Conservation (phyloP, 371 early-diverging fungal species). For the Haplosporangium sp. region DNA sequence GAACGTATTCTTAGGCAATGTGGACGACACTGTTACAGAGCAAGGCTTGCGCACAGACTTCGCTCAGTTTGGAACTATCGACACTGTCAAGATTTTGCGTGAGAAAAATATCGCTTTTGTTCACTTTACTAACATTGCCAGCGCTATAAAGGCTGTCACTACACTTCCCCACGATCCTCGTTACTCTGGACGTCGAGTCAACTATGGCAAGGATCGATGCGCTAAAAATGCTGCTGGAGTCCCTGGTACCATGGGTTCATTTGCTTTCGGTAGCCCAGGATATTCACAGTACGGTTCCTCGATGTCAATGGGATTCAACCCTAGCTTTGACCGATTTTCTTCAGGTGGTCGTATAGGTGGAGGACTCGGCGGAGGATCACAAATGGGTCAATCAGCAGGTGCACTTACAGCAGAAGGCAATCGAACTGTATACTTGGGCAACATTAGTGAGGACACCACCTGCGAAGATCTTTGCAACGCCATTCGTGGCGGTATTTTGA, state of each 20-base stretch:
- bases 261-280: slow-evolving; percentile 19
- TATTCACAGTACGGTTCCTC: slow-evolving; percentile 30
- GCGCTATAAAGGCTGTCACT: slow-evolving; percentile 80
- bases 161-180: slow-evolving; percentile 65
- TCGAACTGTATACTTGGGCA: slow-evolving; percentile 86
- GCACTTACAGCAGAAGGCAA: slow-evolving; percentile 55
- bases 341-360: slow-evolving; percentile 21
- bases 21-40: slow-evolving; percentile 71
- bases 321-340: slow-evolving; percentile 41
- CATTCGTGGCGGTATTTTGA: slow-evolving; percentile 87
- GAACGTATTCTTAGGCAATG: slow-evolving; percentile 81
- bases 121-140: slow-evolving; percentile 76
- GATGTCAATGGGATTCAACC: slow-evolving; percentile 30
- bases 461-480: slow-evolving; percentile 87
- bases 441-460: slow-evolving; percentile 77
- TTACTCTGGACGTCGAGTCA: slow-evolving; percentile 71
- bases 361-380: neutral
- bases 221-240: slow-evolving; percentile 46
- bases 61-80: slow-evolving; percentile 76
- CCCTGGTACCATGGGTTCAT: slow-evolving; percentile 44
- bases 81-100: slow-evolving; percentile 74
- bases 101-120: slow-evolving; percentile 87
- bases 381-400: slow-evolving; percentile 14
- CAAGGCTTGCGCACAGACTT: slow-evolving; percentile 68
- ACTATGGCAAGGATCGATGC: slow-evolving; percentile 87